These are phyloP conservation scores for Pseudisothecium myosuroides DNA, from an alignment of 225 moss, liverwort and hornwort species.

Conservation along the genomic window DNA sequence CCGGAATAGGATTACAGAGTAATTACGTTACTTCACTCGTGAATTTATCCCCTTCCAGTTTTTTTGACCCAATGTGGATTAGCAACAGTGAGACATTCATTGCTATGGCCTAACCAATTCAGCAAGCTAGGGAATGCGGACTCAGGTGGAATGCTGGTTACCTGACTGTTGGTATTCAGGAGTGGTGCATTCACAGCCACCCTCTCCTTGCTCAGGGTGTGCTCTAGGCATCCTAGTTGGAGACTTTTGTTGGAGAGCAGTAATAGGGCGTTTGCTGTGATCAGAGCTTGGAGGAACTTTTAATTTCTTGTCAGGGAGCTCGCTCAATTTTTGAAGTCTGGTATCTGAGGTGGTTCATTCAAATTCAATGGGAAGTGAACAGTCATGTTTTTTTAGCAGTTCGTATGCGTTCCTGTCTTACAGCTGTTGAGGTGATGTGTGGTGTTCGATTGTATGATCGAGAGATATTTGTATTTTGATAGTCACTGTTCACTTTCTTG, in stretches of 20 bases:
- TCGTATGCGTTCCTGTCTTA: neutral
- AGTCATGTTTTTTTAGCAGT: neutral
- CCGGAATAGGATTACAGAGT: slow-evolving; percentile 39
- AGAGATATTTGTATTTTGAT: neutral
- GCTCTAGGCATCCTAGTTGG: neutral
- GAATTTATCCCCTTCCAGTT: neutral
- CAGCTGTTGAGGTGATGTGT: neutral
- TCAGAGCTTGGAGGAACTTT: neutral
- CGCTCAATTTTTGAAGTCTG: slow-evolving; percentile 3
- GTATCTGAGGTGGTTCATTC: neutral
- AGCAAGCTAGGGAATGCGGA: neutral
- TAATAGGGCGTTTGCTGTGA: neutral
- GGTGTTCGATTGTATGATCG: neutral
- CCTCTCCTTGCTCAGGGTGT: neutral
- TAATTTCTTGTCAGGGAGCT: neutral
- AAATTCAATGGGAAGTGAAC: neutral
- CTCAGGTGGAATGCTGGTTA: neutral
- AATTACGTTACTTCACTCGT: neutral
- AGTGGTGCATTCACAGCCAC: neutral
- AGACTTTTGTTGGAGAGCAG: neutral
- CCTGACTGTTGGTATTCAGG: neutral
- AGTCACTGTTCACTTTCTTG: neutral
- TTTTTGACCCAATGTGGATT: neutral
- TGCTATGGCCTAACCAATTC: neutral
- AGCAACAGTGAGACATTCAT: neutral